phyloP scores from a whole-genome alignment of 2,329 filamentous ascomycete species.

The Aspergillus flavus region DNA sequence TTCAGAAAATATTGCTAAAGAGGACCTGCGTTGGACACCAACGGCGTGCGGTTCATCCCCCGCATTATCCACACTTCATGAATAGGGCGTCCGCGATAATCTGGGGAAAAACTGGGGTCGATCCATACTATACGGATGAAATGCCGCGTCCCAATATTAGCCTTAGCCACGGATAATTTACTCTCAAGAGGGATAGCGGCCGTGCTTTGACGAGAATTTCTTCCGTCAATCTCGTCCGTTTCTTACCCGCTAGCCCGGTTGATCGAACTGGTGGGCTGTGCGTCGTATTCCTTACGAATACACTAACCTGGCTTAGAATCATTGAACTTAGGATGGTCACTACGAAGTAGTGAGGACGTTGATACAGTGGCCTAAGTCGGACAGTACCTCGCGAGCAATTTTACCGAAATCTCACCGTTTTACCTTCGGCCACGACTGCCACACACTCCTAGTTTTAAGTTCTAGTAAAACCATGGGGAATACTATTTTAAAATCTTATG shows the following conservation, averaged over 20 bases:
- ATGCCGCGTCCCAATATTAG: not conserved
- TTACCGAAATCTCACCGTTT: too few species aligned
- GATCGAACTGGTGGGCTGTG: not conserved
- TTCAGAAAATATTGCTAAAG: not conserved
- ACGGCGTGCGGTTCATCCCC: not conserved
- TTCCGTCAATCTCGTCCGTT: not conserved
- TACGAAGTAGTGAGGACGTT: too few species aligned
- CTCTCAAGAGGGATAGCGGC: not conserved
- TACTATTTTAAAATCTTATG: too few species aligned
- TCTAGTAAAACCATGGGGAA: too few species aligned
- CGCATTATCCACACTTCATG: not conserved
- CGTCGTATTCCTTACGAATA: not conserved
- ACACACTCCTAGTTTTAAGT: too few species aligned
- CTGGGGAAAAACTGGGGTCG: constrained; percentile 1
- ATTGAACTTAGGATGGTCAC: not conserved
- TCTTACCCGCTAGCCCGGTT: not conserved
- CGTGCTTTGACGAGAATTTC: not conserved
- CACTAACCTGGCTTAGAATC: not conserved
- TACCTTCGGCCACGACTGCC: too few species aligned
- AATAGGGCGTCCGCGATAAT: not conserved
- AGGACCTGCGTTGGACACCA: not conserved
- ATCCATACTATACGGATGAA: not conserved
- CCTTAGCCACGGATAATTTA: not conserved
- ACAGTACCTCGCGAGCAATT: too few species aligned
- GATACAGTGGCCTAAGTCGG: too few species aligned